Base-by-base conservation (phyloP, 768 basidiomycete species). In the Podaxis carcinomalis region DNA sequence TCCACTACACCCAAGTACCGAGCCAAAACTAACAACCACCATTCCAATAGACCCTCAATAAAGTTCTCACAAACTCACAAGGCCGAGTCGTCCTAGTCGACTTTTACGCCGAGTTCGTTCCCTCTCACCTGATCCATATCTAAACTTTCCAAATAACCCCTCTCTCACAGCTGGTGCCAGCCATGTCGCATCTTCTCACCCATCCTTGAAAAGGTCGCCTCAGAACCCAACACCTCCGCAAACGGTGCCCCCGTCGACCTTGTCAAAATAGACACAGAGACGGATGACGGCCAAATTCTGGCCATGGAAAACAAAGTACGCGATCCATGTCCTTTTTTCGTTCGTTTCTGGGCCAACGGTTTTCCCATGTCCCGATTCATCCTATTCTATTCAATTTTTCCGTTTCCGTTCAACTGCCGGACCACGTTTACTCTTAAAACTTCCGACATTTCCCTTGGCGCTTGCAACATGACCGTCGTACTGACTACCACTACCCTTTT, bases 131-230 rank as follows among this genome's bases (percentile, higher is more conserved):
- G 14, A 42, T 56, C 53, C 13, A 32, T 0, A n/a, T 47, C 51
- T 27, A 49, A 28, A 37, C 47, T 44, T 47, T 50, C 32, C 56
- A 27, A 36, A 44, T 51, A 32, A 32, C 32, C 32, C 32, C 23
- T 9, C 28, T 32, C 32, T 53, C 59, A 35, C 56, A 92, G 91
- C 62, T 93, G 91, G 92, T 93, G 91, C 64, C 75, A 79, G 5
- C 91, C 91, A 40, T 93, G 91, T 75, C 87, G 81, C 65, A 73
- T 78, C 69, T 80, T 93, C 42, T 86, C 89, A 1, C 92, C 92
- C 25, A 72, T 89, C 56, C 75, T 93, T 23, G 77, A 89, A 66
- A 81, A 79, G 59, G 66, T 89, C n/a, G 80, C 86, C 10, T 67
- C 66, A 16, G 80, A 84, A 60, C 66, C 77, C 25, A 61, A 55